Percentiles rank a stretch among this genome's conserved stretches.
phyloP scores from a whole-genome alignment of 805 yeast species.

The Pichia rugopelliculosa region DNA sequence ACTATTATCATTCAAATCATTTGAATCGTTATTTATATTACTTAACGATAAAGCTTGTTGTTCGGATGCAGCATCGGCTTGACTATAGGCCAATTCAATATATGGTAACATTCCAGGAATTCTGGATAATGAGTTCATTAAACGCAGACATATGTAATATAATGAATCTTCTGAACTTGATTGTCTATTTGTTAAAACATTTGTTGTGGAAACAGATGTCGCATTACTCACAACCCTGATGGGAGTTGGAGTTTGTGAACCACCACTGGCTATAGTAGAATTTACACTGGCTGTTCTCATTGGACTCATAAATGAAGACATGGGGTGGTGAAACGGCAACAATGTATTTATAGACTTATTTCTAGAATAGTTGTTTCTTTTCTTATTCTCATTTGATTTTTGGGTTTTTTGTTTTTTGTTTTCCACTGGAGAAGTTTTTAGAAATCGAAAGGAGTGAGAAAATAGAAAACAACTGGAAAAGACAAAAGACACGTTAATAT shows the following conservation, averaged over 20 bases:
- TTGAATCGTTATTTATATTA: neutral
- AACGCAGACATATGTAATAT: slow-evolving; percentile 54
- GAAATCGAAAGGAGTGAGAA: neutral
- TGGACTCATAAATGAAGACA: slow-evolving; percentile 21
- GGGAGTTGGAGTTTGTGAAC: slow-evolving; percentile 14
- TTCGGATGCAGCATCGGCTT: slow-evolving; percentile 64
- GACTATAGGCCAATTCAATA: slow-evolving; percentile 51
- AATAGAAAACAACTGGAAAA: too few species aligned
- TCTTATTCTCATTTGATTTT: neutral
- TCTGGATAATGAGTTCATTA: slow-evolving; percentile 47
- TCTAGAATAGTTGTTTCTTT: neutral
- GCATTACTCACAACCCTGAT: slow-evolving; percentile 39
- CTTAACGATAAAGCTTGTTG: slow-evolving; percentile 45
- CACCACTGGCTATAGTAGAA: slow-evolving; percentile 7
- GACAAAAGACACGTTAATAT: too few species aligned
- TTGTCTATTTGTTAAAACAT: slow-evolving; percentile 52
- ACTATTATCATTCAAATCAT: neutral
- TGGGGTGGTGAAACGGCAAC: neutral
- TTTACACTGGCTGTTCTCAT: slow-evolving; percentile 16
- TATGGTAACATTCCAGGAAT: slow-evolving; percentile 66
- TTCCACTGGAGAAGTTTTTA: too few species aligned
- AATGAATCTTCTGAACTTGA: slow-evolving; percentile 61
- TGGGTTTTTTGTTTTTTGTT: neutral
- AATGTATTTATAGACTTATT: neutral
- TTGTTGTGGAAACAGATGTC: slow-evolving; percentile 29